Base-by-base conservation (phyloP, 305 asterid species). In the Fraxinus ornus region DNA sequence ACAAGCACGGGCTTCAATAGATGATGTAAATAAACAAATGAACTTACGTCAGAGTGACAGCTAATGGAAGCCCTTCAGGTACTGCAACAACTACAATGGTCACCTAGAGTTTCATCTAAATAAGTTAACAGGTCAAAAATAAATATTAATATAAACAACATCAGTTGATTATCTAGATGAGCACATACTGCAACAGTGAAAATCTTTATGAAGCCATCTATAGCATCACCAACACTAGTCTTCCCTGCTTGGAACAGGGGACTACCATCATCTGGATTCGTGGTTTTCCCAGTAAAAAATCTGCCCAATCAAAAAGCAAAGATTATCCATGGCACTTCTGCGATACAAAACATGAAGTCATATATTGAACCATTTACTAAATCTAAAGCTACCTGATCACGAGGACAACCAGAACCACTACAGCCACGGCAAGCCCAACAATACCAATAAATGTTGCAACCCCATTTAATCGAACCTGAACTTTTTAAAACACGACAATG, bases 391-490 rank as follows among this genome's bases (percentile, higher is more conserved):
- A 95, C 99, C 98, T 91, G 87, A 79, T 76, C 81, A 93, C 90
- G 68, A 96, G 99, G 87, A 94, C 88, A 78, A 90, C 12, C 76
- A 96, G 94, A 85, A 96, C 98, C 21, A 87, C 82, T 39, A 90
- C 84, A 13, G 98, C 99, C 47, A 94, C 98, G 17, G 85, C 88
- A 49, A 96, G 97, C 80, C 99, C 99, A 81, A 92, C 98, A 4
- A 91, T 85, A 79, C 98, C 98, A 84, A 96, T 94, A 87, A 94
- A 96, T 77, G 98, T 94, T 12, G 98, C 99, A 75, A 94, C 98
- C 17, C 99, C 99, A 83, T 93, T 96, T 83, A 96, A 84, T 28
- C 98, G 92, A 41, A 95, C 98, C 97, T 95, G 84, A 83, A 82
- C 57, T 72, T 81, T 84, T 73, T 36, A 86, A 81, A 3, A 82